Conservation (phyloP, 345 rosid genomes). For the Moricandia moricandioides region DNA sequence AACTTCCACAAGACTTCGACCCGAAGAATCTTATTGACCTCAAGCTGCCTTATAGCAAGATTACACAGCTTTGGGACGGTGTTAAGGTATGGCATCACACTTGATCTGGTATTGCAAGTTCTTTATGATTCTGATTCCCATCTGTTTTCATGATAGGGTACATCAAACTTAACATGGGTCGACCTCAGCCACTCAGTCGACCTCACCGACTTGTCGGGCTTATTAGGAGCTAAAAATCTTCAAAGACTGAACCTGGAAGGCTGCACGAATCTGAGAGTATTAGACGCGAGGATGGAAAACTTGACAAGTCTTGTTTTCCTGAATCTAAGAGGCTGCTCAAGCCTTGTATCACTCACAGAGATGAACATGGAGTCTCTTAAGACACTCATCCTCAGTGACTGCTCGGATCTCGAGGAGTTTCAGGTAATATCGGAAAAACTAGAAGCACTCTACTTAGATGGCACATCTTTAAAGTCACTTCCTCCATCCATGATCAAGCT, state of each 20-base stretch:
- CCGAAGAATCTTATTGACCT: not conserved
- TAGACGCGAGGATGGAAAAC: not conserved
- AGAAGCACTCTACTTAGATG: constrained; percentile 2
- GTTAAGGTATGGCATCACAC: not conserved
- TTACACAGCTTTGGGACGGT: not conserved
- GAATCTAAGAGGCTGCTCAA: constrained; percentile 18
- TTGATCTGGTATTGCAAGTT: not conserved
- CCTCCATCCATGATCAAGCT: not conserved
- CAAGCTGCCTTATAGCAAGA: not conserved
- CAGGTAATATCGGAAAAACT: constrained; percentile 8
- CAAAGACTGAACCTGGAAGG: not conserved
- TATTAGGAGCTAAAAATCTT: not conserved
- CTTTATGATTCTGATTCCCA: not conserved
- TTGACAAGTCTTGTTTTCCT: constrained; percentile 1
- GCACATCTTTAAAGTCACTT: constrained; percentile 15
- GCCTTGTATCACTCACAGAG: not conserved
- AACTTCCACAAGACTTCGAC: not conserved
- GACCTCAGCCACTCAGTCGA: not conserved
- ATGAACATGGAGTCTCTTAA: not conserved
- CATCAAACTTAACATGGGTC: not conserved
- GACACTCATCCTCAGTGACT: constrained; percentile 23
- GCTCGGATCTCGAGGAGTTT: constrained; percentile 21
- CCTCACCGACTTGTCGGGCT: not conserved
- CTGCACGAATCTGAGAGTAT: constrained; percentile 6
- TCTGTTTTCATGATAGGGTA: not conserved